Percentiles rank a stretch among this genome's conserved stretches.
Evolutionary conservation across 2,329 filamentous ascomycete genomes (phyloP).

Genomic region (Cryoendolithus antarcticus): DNA sequence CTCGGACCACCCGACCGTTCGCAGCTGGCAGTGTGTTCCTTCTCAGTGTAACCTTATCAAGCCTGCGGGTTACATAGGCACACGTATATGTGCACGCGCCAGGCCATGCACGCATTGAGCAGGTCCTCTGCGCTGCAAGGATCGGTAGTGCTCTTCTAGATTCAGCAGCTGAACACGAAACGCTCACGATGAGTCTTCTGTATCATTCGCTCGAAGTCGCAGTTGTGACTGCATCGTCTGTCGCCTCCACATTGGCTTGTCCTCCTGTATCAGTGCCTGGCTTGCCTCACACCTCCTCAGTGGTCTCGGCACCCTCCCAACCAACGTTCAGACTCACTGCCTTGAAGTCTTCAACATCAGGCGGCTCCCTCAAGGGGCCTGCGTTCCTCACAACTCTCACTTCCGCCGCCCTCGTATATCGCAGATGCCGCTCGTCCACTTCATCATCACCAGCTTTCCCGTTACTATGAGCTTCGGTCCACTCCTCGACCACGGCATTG

Average conservation of each 20-base stretch:
- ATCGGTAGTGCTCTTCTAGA: no score
- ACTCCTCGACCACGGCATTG: slow-evolving; percentile 32
- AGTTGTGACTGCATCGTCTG: no score
- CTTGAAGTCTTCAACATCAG: slow-evolving; percentile 49
- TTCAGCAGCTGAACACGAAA: no score
- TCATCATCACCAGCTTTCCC: slow-evolving; percentile 26
- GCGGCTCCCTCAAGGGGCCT: slow-evolving; percentile 56
- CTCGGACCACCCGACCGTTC: no score
- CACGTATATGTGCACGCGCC: no score
- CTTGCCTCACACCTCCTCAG: slow-evolving; percentile 1
- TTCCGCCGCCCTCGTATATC: slow-evolving; percentile 75
- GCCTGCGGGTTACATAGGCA: no score
- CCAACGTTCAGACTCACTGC: slow-evolving; percentile 26
- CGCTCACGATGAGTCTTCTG: no score
- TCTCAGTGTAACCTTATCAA: no score
- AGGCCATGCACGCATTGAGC: no score
- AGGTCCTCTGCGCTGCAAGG: no score
- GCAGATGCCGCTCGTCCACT: slow-evolving; percentile 44
- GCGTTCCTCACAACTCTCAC: slow-evolving; percentile 70
- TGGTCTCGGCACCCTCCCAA: slow-evolving; percentile 1
- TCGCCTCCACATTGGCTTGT: slow-evolving; percentile 6
- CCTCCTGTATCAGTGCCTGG: slow-evolving; percentile 1
- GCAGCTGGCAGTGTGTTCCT: no score
- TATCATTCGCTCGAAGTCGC: no score
- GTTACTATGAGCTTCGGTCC: slow-evolving; percentile 28